phyloP scores from a whole-genome alignment of 192 early-diverging fungal genomes.

The Backusella morwellensis region DNA sequence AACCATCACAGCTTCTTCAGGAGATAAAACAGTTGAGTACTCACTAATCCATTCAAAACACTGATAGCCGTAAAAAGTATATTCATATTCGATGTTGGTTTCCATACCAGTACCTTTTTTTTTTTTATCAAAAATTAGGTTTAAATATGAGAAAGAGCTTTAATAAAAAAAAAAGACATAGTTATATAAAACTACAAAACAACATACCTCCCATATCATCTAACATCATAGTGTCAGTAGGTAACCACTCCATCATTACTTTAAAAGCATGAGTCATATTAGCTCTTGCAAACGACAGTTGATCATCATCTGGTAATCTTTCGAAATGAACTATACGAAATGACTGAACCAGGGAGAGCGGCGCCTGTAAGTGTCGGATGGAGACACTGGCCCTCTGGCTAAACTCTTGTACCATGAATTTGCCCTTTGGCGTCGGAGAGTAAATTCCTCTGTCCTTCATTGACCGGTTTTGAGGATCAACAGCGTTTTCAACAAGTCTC shows the following conservation, averaged over 20 bases:
- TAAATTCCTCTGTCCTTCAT: constrained; percentile 49
- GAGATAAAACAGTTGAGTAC: constrained; percentile 48
- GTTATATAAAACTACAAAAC: neutral
- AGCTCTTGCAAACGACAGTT: constrained; percentile 39
- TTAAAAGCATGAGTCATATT: constrained; percentile 42
- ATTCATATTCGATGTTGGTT: constrained; percentile 9
- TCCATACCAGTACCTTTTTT: constrained; percentile 6
- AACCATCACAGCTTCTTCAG: constrained; percentile 47
- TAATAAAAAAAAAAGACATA: neutral
- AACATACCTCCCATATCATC: constrained; percentile 23
- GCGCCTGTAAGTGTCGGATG: constrained; percentile 25
- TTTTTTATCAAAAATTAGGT: neutral
- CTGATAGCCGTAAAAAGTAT: constrained; percentile 46
- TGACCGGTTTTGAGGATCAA: constrained; percentile 40
- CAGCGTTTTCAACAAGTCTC: constrained; percentile 41
- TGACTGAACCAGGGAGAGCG: constrained; percentile 1
- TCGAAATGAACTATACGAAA: constrained; percentile 21
- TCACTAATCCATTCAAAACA: constrained; percentile 53
- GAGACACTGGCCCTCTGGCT: constrained; percentile 20
- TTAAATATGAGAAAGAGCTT: neutral
- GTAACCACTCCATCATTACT: constrained; percentile 41
- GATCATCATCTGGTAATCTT: constrained; percentile 34
- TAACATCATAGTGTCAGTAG: constrained; percentile 28
- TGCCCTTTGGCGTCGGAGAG: constrained; percentile 48
- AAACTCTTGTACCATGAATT: constrained; percentile 48